These are phyloP conservation scores for Curvularia sp. DNA, from an alignment of 2,329 filamentous ascomycete species.

Conservation along the genomic window DNA sequence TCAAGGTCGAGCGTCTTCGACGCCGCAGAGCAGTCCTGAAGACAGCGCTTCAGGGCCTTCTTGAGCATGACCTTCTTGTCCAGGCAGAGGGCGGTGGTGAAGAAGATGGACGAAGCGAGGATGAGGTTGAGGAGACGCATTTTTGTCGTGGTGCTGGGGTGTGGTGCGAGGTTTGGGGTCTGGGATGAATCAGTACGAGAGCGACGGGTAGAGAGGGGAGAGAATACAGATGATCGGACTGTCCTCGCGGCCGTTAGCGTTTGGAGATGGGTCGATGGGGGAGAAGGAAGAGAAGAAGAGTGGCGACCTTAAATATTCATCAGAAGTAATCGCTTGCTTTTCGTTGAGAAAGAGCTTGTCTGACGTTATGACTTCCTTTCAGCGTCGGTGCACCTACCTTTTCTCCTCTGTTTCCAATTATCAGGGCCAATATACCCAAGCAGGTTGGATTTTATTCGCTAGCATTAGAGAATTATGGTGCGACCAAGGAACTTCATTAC, in stretches of 20 bases:
- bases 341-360: not conserved
- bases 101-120: not conserved
- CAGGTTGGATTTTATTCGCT: not conserved
- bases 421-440: not conserved
- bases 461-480: not conserved
- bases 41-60: not conserved
- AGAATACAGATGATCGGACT: not conserved
- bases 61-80: not conserved
- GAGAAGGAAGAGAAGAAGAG: not conserved
- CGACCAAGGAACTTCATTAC: not conserved
- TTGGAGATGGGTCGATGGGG: not conserved
- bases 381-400: not conserved
- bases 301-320: not conserved
- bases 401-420: not conserved
- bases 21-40: not conserved
- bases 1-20: no score
- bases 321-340: not conserved
- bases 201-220: no score
- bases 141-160: not conserved
- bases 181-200: not conserved
- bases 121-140: constrained; percentile 2
- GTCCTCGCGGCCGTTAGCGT: not conserved
- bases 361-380: not conserved
- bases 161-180: not conserved
- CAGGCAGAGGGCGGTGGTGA: not conserved